Conservation (phyloP, 2,329 filamentous ascomycete genomes). For the Dryadomyces quercus-mongolicae region DNA sequence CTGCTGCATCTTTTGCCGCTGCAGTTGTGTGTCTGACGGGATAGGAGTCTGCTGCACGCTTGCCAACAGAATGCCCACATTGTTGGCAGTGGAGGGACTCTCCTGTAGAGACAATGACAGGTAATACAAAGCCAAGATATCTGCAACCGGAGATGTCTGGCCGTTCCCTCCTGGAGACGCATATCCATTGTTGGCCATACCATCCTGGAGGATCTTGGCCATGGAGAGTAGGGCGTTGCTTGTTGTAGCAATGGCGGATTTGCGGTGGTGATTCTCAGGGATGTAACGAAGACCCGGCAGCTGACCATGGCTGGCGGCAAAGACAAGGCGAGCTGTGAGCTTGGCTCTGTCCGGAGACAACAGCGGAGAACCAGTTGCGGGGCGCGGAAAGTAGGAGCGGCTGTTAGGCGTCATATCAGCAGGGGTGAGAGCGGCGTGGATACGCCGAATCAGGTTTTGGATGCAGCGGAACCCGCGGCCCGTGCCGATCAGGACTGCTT, state of each 20-base stretch:
- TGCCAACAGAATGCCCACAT: constrained; percentile 92
- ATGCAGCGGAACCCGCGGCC: constrained; percentile 61
- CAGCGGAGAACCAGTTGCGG: constrained; percentile 52
- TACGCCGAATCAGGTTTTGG: constrained; percentile 63
- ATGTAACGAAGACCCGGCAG: constrained; percentile 71
- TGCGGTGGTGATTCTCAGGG: constrained; percentile 56
- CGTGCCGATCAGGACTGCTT: constrained; percentile 80
- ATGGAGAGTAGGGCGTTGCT: constrained; percentile 91
- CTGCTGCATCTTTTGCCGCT: background rate
- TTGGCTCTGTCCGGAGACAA: constrained; percentile 75
- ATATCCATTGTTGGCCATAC: constrained; percentile 62
- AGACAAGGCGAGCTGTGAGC: constrained; percentile 72
- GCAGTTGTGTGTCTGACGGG: background rate
- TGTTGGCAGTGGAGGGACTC: constrained; percentile 95
- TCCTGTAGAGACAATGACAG: constrained; percentile 87
- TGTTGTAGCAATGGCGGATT: constrained; percentile 78
- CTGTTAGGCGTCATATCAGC: constrained; percentile 16
- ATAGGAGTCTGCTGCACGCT: constrained; percentile 63
- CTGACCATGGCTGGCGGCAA: constrained; percentile 56
- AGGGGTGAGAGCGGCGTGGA: constrained; percentile 57
- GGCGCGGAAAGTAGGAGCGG: constrained; percentile 7
- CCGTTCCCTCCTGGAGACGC: constrained; percentile 37
- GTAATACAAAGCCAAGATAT: constrained; percentile 92
- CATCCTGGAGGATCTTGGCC: constrained; percentile 96
- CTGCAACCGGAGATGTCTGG: constrained; percentile 66